Evolutionary conservation across 257 asterid genomes (phyloP), one percentile per base, ranked within the genome.

Genomic region (Phtheirospermum japonicum): DNA sequence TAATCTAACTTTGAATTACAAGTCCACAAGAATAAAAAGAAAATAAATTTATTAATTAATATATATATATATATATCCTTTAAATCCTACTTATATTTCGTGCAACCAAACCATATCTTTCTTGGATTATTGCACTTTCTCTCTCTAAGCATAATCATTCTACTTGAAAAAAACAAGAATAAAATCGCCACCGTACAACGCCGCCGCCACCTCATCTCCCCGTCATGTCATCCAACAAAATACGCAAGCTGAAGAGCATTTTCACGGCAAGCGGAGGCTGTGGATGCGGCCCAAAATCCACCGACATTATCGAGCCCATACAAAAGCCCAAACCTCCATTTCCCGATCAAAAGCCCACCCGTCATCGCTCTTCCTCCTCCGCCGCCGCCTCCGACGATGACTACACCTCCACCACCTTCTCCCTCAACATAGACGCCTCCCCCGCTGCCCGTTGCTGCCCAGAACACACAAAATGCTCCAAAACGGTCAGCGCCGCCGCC

Each of bases 281-380:
- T 63, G 87, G 82, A 3, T 88, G 96, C 56, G 72, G 77, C 9
- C 75, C 79, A 13, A 80, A 78, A 31, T 53, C 81, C 30, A 43
- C 77, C 0, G 88, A 82, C 9, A 54, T 77, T 0, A 9, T 79
- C 32, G 74, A 77, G 50, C 93, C 88, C 28, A 74, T 51, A 18
- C 76, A 34, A 59, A 56, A 45, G 8, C 66, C 64, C 50, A 61
- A 57, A 16, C 5, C 63, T 56, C 11, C 66, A n/a, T n/a, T n/a
- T n/a, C n/a, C n/a, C n/a, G n/a, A 59, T 26, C 66, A 64, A 13
- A 39, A 28, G 33, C 39, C 17, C 63, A 12, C 6, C 61, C 33
- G 4, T 6, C 12, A 48, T 7, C 66, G 63, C 80, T n/a, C n/a
- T n/a, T n/a, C n/a, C n/a, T n/a, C n/a, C n/a, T n/a, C n/a, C n/a